Base-by-base conservation (phyloP, 2,329 filamentous ascomycete species). In the Dactylellina leptospora region DNA sequence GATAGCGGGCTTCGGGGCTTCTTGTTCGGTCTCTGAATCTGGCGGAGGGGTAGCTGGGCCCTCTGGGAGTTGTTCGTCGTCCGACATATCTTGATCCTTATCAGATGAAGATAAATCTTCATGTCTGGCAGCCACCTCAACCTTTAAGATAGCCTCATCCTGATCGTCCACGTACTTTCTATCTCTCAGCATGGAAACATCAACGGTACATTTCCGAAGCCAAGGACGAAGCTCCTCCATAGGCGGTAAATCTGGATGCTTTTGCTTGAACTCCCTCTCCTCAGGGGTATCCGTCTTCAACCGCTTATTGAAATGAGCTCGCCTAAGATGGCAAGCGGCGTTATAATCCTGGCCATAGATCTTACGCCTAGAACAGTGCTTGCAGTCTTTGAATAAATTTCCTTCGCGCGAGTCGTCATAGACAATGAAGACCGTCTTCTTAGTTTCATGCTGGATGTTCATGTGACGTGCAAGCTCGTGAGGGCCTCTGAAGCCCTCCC, bases 281-380 rank as follows among this genome's bases (percentile, higher is more conserved):
- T 71, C 73, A 58, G 70, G 62, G 48, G 69, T 74, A 61, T 69
- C 74, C 25, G 70, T 75, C 54, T 74, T 73, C 33, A 51, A 47
- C 54, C 75, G 74, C 9, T 70, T 88, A 78, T 90, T 90, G 83
- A 97, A 97, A 79, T 97, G 93, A 0, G 90, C 89, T 53, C 93
- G 88, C 42, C 93, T 86, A 6, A 97, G 84, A 78, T 97, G 93
- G 0, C 92, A 93, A 0, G 92, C 92, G 0, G 93, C 93, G 77
- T 97, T 97, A 81, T 97, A 97, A 81, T 97, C 95, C 13, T 90
- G 91, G 2, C 90, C 90, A 76, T 97, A 97, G 68, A 86, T 85
- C 82, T 96, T 97, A 61, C 85, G 82, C 45, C 85, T 84, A 51
- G 84, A 85, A 79, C 93, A 97, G 50, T 90, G 86, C 80, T 96